A percentile compares a stretch with the other conserved stretches of the same genome.
Evolutionary conservation across 2,329 filamentous ascomycete genomes (phyloP).

Genomic region (Colletotrichum falcatum): DNA sequence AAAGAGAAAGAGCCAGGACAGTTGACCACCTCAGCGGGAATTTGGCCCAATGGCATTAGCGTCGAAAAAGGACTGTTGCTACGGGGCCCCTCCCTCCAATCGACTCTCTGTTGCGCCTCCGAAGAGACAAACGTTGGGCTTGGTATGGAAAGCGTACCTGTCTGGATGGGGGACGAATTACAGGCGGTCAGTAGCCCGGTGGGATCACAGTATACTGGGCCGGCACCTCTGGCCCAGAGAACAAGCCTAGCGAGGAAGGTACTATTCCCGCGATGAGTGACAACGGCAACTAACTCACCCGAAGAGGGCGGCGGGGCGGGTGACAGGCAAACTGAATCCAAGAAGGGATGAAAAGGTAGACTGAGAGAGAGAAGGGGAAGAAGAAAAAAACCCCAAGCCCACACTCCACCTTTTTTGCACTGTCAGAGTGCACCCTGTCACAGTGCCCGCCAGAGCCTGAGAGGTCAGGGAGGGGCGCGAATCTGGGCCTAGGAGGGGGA

Average conservation of each 20-base stretch:
- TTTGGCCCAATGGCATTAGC: constrained; percentile 25
- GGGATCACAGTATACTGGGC: not conserved
- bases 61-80: constrained; percentile 17
- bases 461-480: constrained; percentile 31
- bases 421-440: constrained; percentile 22
- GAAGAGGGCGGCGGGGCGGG: not conserved
- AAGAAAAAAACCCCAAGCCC: constrained; percentile 3
- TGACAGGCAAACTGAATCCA: constrained; percentile 10
- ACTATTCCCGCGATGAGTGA: constrained; percentile 4
- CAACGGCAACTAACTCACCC: constrained; percentile 7
- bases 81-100: not conserved
- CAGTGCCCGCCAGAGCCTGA: constrained; percentile 23
- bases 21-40: not conserved
- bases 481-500: constrained; percentile 35
- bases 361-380: not conserved
- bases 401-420: constrained; percentile 35
- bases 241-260: not conserved
- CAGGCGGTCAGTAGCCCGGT: constrained; percentile 4
- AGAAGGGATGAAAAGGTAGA: not conserved
- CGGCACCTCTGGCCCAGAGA: not conserved
- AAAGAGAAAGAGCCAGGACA: not conserved
- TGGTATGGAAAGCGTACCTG: not conserved
- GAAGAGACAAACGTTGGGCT: not conserved
- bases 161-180: not conserved
- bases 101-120: not conserved